Base-by-base conservation (phyloP, 2,329 filamentous ascomycete genomes). In the Microcyclosporella mali region DNA sequence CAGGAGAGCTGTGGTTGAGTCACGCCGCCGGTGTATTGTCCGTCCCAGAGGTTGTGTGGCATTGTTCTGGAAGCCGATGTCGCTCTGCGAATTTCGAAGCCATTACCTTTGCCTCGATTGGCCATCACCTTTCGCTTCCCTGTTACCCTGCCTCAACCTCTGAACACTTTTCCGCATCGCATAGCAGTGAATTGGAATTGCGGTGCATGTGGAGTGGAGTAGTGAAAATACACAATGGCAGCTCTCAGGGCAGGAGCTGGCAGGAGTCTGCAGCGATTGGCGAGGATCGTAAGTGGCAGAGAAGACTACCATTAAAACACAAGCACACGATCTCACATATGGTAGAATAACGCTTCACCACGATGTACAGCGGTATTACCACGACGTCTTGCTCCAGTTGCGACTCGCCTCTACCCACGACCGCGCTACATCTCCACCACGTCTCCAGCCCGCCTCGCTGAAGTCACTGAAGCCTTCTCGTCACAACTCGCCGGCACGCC, bases 401-500 rank as follows among this genome's bases (percentile, higher is more conserved):
- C 40, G n/a, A 40, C 41, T 30, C 35, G 40, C n/a, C 45, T 51
- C n/a, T 47, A 55, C 31, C 56, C 56, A 29, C 52, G 49, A 16
- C 55, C 58, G 10, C 56, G 58, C 35, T 44, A 55, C 45, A 47
- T 61, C 37, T 56, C 52, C 14, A 54, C 55, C 1, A 43, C 50
- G 7, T 42, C 36, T 39, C 31, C 47, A 21, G 30, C 49, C 14
- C 49, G 52, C 17, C 57, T 58, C 25, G 63, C 58, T 16, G 56
- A 58, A 30, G 37, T 59, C 11, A 71, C 72, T 50, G 70, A 79
- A 60, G 75, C 74, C 45, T 85, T 85, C 57, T 78, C 79, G 45
- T 75, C 81, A 2, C 77, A 84, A 60, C 70, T 78, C 43, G 74
- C 83, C 46, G 75, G 75, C 50, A 65, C 75, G 2, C 70, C 88